Base-by-base conservation (phyloP, 1,139 yeast species). In the Torulaspora globosa region DNA sequence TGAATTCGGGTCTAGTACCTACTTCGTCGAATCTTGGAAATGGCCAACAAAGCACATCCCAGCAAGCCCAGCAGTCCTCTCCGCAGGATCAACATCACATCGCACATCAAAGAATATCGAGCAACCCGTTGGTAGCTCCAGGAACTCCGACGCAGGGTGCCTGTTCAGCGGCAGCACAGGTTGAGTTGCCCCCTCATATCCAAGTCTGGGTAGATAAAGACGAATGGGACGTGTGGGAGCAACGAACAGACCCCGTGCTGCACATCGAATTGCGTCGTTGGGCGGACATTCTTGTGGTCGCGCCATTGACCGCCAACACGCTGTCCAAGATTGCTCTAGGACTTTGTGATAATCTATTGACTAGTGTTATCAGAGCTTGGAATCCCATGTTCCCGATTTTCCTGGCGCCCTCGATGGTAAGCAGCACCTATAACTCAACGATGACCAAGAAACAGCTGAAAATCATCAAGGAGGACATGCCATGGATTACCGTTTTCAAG, bases 371-470 rank as follows among this genome's bases (percentile, higher is more conserved):
- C 7, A 74, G 97, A 49, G 84, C 92, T 4, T 92, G 98, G 98
- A 89, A 89, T 56, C 95, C 96, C 1, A 79, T 79, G 47, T 80
- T 82, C 48, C 96, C 97, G 1, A 81, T 92, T 27, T 68, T 90
- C 44, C 79, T 88, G 36, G 98, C 97, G 0, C 98, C 98, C 2
- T 97, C 97, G 1, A 90, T 92, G 97, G 90, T 92, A 60, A 89
- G 97, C 1, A 83, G 86, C 59, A 90, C 92, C 94, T 92, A 89
- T 68, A 88, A 92, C 21, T 95, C 92, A 60, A 96, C 97, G 9
- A 78, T 90, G 57, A 92, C 98, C 0, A 83, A 87, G 56, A 84
- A 83, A 57, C 98, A 92, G 58, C 69, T 92, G 49, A 70, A 70
- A 29, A 67, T 82, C 29, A 69, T 92, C 36, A 70, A 68, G 27